phyloP scores from a whole-genome alignment of 768 basidiomycete species.

The Termitomyces heimii region DNA sequence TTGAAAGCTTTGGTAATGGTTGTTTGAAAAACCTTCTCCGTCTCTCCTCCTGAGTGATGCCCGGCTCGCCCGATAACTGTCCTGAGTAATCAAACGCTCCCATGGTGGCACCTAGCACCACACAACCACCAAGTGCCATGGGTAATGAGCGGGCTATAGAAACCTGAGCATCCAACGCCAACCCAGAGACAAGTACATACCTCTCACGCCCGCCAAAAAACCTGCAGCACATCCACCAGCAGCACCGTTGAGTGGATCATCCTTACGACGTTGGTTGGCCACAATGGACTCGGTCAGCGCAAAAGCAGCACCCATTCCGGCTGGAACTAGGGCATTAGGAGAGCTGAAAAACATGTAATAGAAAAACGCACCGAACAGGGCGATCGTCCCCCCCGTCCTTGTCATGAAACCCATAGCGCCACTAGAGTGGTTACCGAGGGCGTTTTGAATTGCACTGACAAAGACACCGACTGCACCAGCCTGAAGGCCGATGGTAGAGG shows the following conservation, averaged over 20 bases:
- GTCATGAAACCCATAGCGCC: slow-evolving; percentile 87
- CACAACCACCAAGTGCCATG: slow-evolving; percentile 74
- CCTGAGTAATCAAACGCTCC: slow-evolving; percentile 82
- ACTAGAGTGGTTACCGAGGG: slow-evolving; percentile 64
- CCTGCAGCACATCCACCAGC: slow-evolving; percentile 91
- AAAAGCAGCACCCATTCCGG: slow-evolving; percentile 85
- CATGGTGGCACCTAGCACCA: slow-evolving; percentile 69
- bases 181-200: slow-evolving; percentile 32
- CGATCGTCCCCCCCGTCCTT: slow-evolving; percentile 84
- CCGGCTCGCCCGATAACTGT: slow-evolving; percentile 43
- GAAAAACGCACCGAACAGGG: slow-evolving; percentile 74
- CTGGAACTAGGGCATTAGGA: slow-evolving; percentile 31
- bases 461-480: slow-evolving; percentile 60
- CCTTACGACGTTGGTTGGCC: slow-evolving; percentile 72
- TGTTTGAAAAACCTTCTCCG: slow-evolving; percentile 84
- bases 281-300: slow-evolving; percentile 76
- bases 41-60: slow-evolving; percentile 54
- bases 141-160: slow-evolving; percentile 75
- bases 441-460: slow-evolving; percentile 72
- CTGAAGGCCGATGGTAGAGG: slow-evolving; percentile 55
- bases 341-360: background rate
- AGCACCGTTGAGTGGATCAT: slow-evolving; percentile 80
- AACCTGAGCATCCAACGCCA: slow-evolving; percentile 1
- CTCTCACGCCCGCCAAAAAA: slow-evolving; percentile 81
- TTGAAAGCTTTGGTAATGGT: slow-evolving; percentile 36